Conservation (phyloP, 75 land plant species). For the Adiantum capillusveneris region DNA sequence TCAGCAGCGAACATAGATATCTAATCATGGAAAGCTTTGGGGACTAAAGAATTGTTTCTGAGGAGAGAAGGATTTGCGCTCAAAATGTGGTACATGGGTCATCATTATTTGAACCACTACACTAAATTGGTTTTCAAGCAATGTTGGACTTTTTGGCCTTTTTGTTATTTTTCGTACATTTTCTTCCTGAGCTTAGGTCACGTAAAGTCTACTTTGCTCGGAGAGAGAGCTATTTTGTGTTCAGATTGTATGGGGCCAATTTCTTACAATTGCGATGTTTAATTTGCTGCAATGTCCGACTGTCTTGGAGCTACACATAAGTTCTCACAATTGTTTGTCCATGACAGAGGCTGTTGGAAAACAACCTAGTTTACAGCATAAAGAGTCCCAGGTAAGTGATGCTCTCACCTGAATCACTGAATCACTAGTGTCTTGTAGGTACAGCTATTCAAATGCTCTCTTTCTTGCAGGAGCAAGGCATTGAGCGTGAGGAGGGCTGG, state of each 20-base stretch:
- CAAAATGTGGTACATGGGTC: too few relatives aligned
- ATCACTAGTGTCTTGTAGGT: too few relatives aligned
- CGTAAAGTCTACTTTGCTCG: too few relatives aligned
- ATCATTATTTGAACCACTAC: too few relatives aligned
- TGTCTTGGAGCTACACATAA: not conserved
- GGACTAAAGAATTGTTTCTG: too few relatives aligned
- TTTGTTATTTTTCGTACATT: too few relatives aligned
- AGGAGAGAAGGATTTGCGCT: too few relatives aligned
- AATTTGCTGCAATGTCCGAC: not conserved
- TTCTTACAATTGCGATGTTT: not conserved
- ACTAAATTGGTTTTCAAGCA: too few relatives aligned
- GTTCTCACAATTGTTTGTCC: not conserved
- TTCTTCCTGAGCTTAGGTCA: too few relatives aligned
- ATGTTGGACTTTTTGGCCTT: too few relatives aligned
- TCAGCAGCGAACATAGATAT: too few relatives aligned
- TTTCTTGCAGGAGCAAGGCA: slow-evolving; percentile 12
- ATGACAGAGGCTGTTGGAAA: not conserved
- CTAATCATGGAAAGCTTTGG: too few relatives aligned
- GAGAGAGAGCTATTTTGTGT: not conserved
- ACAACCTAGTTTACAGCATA: not conserved
- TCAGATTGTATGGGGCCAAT: not conserved
- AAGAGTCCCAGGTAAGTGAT: not conserved
- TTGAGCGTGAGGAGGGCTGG: slow-evolving; percentile 6
- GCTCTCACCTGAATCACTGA: not conserved
- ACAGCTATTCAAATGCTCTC: not conserved